phyloP scores from a whole-genome alignment of 1,284 basidiomycete species.

The Phylloporus sp. region DNA sequence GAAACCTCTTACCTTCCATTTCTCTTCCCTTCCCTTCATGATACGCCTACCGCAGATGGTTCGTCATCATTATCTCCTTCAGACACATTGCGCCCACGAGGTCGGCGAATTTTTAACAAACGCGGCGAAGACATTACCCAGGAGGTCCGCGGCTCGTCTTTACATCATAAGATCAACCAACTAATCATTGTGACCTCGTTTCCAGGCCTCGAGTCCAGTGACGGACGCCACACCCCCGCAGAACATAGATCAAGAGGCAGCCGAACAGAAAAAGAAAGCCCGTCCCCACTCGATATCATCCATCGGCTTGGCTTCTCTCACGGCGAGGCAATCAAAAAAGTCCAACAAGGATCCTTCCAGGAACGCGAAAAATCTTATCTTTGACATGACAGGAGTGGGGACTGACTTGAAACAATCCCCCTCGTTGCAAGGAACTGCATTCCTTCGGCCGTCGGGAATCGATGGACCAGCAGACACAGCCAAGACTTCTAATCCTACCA shows the following conservation, averaged over 20 bases:
- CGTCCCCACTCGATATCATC: conserved; percentile 29
- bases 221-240: conserved; percentile 10
- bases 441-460: conserved; percentile 28
- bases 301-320: conserved; percentile 23
- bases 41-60: conserved; percentile 28
- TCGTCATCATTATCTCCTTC: conserved; percentile 44
- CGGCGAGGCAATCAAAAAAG: conserved; percentile 29
- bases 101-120: conserved; percentile 47
- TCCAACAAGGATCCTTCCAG: conserved; percentile 35
- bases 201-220: conserved; percentile 22
- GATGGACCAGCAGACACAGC: conserved; percentile 20
- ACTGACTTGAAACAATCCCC: conserved; percentile 42
- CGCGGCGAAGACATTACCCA: conserved; percentile 43
- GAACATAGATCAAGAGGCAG: conserved; percentile 14
- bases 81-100: conserved; percentile 42
- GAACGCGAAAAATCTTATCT: conserved; percentile 54
- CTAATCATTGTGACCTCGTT: conserved; percentile 26
- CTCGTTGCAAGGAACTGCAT: conserved; percentile 17
- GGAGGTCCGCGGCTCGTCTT: conserved; percentile 28
- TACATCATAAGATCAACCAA: conserved; percentile 25
- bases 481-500: conserved; percentile 11
- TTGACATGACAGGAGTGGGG: conserved; percentile 53
- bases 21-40: conserved; percentile 51
- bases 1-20: conserved; percentile 77
- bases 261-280: conserved; percentile 19